phyloP scores from a whole-genome alignment of 257 asterid genomes.

The Plantago major region DNA sequence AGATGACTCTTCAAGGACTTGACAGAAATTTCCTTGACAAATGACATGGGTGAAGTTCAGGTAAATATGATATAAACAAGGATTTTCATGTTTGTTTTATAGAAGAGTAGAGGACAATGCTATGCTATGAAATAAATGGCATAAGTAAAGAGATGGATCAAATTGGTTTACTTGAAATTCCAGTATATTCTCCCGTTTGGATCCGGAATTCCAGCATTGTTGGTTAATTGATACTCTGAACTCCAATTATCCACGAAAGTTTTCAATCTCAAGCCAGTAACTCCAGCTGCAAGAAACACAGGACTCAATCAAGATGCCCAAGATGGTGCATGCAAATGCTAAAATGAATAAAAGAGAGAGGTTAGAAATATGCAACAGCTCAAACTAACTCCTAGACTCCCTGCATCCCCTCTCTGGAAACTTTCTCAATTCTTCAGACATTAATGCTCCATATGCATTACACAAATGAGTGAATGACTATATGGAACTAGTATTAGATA shows the following conservation, averaged over 20 bases:
- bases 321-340: neutral
- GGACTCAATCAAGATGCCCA: conserved; percentile 21
- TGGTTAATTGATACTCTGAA: conserved; percentile 75
- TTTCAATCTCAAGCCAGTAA: conserved; percentile 81
- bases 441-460: too few species aligned
- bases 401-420: too few species aligned
- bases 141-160: conserved; percentile 18
- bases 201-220: conserved; percentile 97
- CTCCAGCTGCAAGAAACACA: conserved; percentile 60
- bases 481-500: neutral
- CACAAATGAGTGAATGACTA: too few species aligned
- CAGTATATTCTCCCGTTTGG: conserved; percentile 76
- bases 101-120: conserved; percentile 8
- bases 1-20: conserved; percentile 4
- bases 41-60: conserved; percentile 4
- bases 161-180: conserved; percentile 81
- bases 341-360: neutral
- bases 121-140: conserved; percentile 6
- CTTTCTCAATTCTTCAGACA: too few species aligned
- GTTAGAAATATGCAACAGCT: neutral
- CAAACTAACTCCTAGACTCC: neutral
- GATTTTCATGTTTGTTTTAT: conserved; percentile 1
- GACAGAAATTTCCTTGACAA: conserved; percentile 9
- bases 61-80: conserved; percentile 11
- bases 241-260: conserved; percentile 84